Evolutionary conservation across 768 basidiomycete genomes (phyloP), one percentile per base, ranked within the genome.

Genomic region (Rhodotorula toruloides): DNA sequence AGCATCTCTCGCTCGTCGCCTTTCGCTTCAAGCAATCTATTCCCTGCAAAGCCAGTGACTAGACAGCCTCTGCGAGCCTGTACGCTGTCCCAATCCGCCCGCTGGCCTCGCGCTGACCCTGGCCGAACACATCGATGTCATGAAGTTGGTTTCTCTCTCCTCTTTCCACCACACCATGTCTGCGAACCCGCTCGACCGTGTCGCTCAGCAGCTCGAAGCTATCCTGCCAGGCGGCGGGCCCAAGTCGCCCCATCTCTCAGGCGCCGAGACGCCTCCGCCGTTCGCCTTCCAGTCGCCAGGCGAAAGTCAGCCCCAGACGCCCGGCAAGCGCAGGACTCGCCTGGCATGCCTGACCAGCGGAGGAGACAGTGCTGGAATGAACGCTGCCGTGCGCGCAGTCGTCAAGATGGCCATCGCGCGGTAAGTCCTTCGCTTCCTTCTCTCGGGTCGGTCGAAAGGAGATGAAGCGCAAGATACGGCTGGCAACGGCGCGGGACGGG

Each of bases 291-390:
- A 17, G 21, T 54, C 53, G 11, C 37, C 53, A 13, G 48, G 34
- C 48, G 48, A 39, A 4, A 36, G 32, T 12, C 37, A 4, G 49
- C 50, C 43, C 12, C 22, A 22, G 4, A 61, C 52, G 13, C 60
- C 50, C 29, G 60, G 66, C 42, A 58, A 58, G 60, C 43, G 53
- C n/a, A 37, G 56, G 22, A 63, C 67, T 4, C 37, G 68, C 5
- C 72, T 77, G 39, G 94, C 93, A 1, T 87, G 94, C 55, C 84
- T 98, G 70, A 99, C 96, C 2, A 90, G 88, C 4, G 96, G 94
- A 52, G 94, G 96, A 76, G 96, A 99, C 82, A 91, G 89, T 79
- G 93, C 96, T 58, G 96, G 96, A 74, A 78, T 77, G 79, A 93
- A 94, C 76, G 91, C 91, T 39, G 90, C 86, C 61, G 94, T 99